Evolutionary conservation across 2,329 filamentous ascomycete species (phyloP).

Genomic region (Metarhizium album): DNA sequence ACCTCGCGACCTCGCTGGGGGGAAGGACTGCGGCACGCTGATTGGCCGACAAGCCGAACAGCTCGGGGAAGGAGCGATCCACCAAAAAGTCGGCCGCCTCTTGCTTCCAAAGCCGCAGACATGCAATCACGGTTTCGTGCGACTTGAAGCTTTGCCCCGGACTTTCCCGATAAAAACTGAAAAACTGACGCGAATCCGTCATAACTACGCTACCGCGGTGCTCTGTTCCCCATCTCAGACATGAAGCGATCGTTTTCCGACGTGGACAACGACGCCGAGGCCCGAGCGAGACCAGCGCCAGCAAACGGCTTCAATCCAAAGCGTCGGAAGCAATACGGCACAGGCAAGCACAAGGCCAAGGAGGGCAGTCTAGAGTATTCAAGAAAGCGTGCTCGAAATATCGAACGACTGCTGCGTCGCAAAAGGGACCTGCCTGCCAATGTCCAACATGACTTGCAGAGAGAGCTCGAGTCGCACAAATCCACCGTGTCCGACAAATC

Average conservation of each 20-base stretch:
- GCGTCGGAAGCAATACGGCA: conserved; percentile 23
- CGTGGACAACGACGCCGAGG: conserved; percentile 10
- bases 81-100: neutral
- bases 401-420: conserved; percentile 54
- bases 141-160: neutral
- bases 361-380: conserved; percentile 46
- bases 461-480: conserved; percentile 57
- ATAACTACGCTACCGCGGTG: neutral
- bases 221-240: conserved; percentile 7
- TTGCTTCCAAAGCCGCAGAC: neutral
- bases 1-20: neutral
- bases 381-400: conserved; percentile 61
- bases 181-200: neutral
- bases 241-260: conserved; percentile 22
- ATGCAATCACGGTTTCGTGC: neutral
- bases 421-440: conserved; percentile 55
- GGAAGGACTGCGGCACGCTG: neutral
- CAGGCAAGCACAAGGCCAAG: conserved; percentile 30
- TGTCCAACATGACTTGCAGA: conserved; percentile 57
- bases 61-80: neutral
- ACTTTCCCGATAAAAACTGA: neutral
- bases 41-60: neutral
- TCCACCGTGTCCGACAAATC: conserved; percentile 50
- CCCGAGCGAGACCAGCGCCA: neutral
- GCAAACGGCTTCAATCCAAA: conserved; percentile 11